These are phyloP conservation scores for Nemania sp. DNA, from an alignment of 2,329 filamentous ascomycete genomes.

Conservation along the genomic window DNA sequence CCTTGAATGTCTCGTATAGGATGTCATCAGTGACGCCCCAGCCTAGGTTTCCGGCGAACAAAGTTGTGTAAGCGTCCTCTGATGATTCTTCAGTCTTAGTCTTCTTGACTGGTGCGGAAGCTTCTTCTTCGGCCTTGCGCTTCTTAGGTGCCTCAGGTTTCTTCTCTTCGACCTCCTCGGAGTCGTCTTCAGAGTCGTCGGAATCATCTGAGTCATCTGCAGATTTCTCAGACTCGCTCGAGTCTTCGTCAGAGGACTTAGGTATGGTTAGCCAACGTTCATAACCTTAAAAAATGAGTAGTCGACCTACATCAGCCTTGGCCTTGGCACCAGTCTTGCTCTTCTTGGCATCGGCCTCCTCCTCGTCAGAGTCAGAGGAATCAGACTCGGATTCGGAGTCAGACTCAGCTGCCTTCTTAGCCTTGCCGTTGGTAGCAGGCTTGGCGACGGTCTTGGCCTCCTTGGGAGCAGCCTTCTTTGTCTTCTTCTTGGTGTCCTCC, in stretches of 20 bases:
- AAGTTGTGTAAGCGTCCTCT: slow-evolving; percentile 68
- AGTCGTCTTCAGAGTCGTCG: slow-evolving; percentile 49
- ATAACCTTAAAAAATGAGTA: background rate
- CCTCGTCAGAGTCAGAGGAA: slow-evolving; percentile 53
- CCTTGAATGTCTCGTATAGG: slow-evolving; percentile 83
- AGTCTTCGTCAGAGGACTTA: slow-evolving; percentile 35
- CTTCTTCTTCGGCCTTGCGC: slow-evolving; percentile 56
- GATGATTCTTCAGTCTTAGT: slow-evolving; percentile 51
- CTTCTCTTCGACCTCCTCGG: slow-evolving; percentile 49
- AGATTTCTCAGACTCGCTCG: slow-evolving; percentile 30
- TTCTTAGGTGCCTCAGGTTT: slow-evolving; percentile 52
- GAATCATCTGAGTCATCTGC: slow-evolving; percentile 50
- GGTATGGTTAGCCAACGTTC: slow-evolving; percentile 24
- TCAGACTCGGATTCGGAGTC: slow-evolving; percentile 46
- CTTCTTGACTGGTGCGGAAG: slow-evolving; percentile 39
- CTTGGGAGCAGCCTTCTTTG: slow-evolving; percentile 49
- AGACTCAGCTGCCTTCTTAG: slow-evolving; percentile 49
- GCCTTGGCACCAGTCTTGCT: slow-evolving; percentile 45
- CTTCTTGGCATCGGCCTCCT: slow-evolving; percentile 43
- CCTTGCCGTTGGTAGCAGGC: slow-evolving; percentile 51
- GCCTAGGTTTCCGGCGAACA: slow-evolving; percentile 91
- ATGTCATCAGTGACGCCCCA: slow-evolving; percentile 90
- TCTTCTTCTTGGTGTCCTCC: slow-evolving; percentile 47
- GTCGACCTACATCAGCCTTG: slow-evolving; percentile 49
- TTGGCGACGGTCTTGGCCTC: slow-evolving; percentile 45